A percentile compares a stretch with the other conserved stretches of the same genome.
These are phyloP conservation scores for Aegilops sharonensis DNA, from an alignment of 176 grass and related monocot genomes.

Conservation along the genomic window DNA sequence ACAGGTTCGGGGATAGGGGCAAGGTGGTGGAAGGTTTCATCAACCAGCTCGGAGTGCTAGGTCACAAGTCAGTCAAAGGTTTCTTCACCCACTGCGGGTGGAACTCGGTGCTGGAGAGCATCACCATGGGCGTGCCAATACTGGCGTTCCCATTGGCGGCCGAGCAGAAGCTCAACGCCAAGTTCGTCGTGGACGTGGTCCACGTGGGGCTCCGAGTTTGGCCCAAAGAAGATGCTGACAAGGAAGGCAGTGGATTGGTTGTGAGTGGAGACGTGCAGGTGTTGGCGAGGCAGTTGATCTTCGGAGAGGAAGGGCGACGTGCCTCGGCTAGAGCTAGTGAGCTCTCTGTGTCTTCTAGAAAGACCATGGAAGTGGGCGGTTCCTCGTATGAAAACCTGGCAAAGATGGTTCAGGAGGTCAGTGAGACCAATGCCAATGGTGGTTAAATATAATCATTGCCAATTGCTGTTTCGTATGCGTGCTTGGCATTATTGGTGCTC, in stretches of 20 bases:
- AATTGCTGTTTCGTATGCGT: background rate
- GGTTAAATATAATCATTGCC: background rate
- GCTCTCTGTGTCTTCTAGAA: background rate
- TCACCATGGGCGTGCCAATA: constrained; percentile 33
- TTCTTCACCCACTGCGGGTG: constrained; percentile 60
- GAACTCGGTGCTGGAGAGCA: constrained; percentile 57
- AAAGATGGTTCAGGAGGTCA: constrained; percentile 30
- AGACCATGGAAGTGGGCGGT: constrained; percentile 29
- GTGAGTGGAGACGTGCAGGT: constrained; percentile 18
- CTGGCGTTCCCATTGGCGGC: constrained; percentile 48
- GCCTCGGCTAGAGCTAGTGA: background rate
- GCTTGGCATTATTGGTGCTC: background rate
- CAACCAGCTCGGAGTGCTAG: constrained; percentile 29
- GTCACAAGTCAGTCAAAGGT: constrained; percentile 17
- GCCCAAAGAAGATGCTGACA: background rate
- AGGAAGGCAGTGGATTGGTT: background rate
- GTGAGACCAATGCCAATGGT: background rate
- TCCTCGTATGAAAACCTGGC: constrained; percentile 35
- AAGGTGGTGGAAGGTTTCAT: constrained; percentile 31
- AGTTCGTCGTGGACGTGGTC: constrained; percentile 40
- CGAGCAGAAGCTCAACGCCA: constrained; percentile 54
- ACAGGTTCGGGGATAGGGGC: constrained; percentile 19
- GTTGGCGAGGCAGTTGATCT: constrained; percentile 25
- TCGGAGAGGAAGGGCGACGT: constrained; percentile 28
- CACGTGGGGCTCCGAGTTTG: constrained; percentile 37